Evolutionary conservation across 2,329 filamentous ascomycete species (phyloP), one percentile per base, ranked within the genome.

Genomic region (Exophiala sp.): DNA sequence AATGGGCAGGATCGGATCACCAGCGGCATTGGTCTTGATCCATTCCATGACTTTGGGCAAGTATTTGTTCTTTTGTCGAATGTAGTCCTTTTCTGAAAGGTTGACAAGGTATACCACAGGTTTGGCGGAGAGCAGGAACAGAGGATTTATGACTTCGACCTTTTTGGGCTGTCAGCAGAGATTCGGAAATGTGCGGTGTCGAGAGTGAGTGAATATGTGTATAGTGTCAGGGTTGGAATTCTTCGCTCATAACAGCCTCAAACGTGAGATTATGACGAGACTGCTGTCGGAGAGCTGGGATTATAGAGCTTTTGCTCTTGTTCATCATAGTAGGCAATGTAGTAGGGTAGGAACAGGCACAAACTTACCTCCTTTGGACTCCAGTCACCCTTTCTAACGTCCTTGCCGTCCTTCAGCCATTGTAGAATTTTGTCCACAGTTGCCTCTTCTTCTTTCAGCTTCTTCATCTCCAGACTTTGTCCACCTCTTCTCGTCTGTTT

Each of bases 61-160:
- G 76, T 99, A 85, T 85, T 99, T 99, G 84, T 99, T 99, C 87
- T 97, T 99, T 79, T 97, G 94, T 68, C 94, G 88, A 69, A 96
- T 86, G 73, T 91, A 99, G 75, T 99, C 94, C 75, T 85, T 91
- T 78, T 99, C 95, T 60, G 90, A 96, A 58, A 99, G 78, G 78
- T 99, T 99, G 77, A 97, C 89, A 40, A 99, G 82, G 78, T 90
- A 97, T 63, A 99, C 92, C 54, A 96, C 91, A 3, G 94, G 92
- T 78, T 99, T 99, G 62, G 95, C 94, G 35, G 91, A 91, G 56
- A 99, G 83, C 55, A 99, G 86, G 77, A 96, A 88, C 21, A 99
- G 84, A 66, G 91, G 89, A 79, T 99, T 99, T 77, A 99, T 97
- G 65, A 91, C 85, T 76, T 99, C 94, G 72, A 99, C 86, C 94